Base-by-base conservation (phyloP, 75 land plant genomes). In the Selaginella moellendorffii region DNA sequence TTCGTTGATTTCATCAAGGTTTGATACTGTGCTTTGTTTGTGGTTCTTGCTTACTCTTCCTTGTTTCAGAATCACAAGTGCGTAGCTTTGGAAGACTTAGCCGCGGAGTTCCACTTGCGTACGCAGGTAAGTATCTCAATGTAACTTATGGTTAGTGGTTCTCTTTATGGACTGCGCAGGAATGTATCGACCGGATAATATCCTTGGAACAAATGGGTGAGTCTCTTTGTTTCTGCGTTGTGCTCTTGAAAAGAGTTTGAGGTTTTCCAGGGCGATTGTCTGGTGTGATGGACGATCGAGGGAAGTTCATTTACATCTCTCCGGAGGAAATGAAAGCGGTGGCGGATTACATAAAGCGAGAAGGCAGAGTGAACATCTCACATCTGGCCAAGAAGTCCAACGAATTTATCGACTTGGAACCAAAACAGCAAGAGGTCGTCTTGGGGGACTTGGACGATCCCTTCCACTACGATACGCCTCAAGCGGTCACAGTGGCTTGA, bases 1-100 rank as follows among this genome's bases (percentile, higher is more conserved):
- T 95, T 95, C 78, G 86, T 95, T 20, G 97, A 95, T 42, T 89
- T 89, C 68, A 95, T 95, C 29, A 89, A 95, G 91, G 99, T 95
- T 42, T 36, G 46, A 5, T 5, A 5, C 10, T 36, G 46, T 36
- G n/a, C n/a, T n/a, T n/a, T n/a, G 46, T 36, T 5, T 36, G 46
- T 36, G 46, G 46, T 36, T 14, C 5, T 36, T 36, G 5, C 46
- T 36, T 5, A 36, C 14, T 8, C n/a, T 2, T 56, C n/a, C 17
- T 2, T 9, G 8, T 8, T 56, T 70, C 81, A 93, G 98, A 93
- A 80, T 27, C 83, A 93, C 20, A 93, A 93, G 63, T 93, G 98
- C 74, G 82, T 89, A 26, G 86, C 81, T 1, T 75, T 93, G 68
- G 98, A 93, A 74, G 98, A 93, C 58, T 81, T 93, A 66, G 82